Conservation (phyloP, 225 moss, liverwort and hornwort genomes). For the Neckera pumila region DNA sequence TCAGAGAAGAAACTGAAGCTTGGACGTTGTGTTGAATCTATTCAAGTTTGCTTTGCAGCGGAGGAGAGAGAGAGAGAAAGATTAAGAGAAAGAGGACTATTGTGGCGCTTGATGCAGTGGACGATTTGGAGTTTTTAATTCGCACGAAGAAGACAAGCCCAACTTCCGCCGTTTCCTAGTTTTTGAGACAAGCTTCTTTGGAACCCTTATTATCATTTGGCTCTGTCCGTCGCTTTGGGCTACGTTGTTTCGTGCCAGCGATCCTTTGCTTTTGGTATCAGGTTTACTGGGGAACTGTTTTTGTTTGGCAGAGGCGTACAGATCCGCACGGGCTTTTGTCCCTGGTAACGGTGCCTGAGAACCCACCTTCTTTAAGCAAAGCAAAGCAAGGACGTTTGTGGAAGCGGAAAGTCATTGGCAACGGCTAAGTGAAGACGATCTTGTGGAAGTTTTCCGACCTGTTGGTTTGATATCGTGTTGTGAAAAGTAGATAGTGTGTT, state of each 20-base stretch:
- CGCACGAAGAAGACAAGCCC: not conserved
- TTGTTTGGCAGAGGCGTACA: slow-evolving; percentile 48
- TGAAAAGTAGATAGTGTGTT: slow-evolving; percentile 12
- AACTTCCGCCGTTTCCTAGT: not conserved
- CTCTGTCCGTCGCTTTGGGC: slow-evolving; percentile 13
- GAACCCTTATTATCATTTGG: slow-evolving; percentile 29
- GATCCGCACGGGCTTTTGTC: slow-evolving; percentile 12
- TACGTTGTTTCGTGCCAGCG: slow-evolving; percentile 11
- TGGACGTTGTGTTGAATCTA: not conserved
- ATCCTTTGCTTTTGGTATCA: slow-evolving; percentile 3
- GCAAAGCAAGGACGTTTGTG: not conserved
- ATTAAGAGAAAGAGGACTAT: not conserved
- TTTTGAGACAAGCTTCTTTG: slow-evolving; percentile 21
- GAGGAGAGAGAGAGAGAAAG: not conserved
- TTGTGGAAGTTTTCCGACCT: slow-evolving; percentile 24
- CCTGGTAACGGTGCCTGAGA: not conserved
- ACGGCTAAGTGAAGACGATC: not conserved
- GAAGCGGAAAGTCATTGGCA: not conserved
- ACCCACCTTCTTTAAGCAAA: not conserved
- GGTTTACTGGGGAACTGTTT: slow-evolving; percentile 32
- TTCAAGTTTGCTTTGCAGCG: not conserved
- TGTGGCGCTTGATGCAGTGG: not conserved
- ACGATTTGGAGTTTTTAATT: slow-evolving; percentile 26
- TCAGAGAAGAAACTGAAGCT: not conserved
- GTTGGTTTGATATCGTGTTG: slow-evolving; percentile 22